A percentile compares a stretch with the other conserved stretches of the same genome.
phyloP scores from a whole-genome alignment of 2,329 filamentous ascomycete genomes.

The Furcasterigmium sp. region DNA sequence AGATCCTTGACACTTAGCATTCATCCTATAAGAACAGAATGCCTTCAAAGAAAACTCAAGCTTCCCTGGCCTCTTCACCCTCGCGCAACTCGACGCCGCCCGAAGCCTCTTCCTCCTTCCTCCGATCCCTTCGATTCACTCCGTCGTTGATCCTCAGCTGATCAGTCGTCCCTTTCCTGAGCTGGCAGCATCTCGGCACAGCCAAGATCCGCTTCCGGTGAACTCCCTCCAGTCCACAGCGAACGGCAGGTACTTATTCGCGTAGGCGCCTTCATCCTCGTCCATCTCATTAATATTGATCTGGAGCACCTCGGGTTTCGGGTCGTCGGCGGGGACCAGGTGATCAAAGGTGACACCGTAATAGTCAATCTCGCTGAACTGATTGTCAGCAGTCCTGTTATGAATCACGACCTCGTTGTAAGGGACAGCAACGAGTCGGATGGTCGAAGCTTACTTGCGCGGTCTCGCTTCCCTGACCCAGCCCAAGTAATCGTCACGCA shows the following conservation, averaged over 20 bases:
- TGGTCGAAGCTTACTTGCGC: not conserved
- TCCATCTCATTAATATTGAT: constrained; percentile 37
- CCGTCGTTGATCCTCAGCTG: constrained; percentile 22
- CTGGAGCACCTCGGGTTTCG: constrained; percentile 31
- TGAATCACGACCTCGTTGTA: not conserved
- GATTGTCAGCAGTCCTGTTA: too few species aligned
- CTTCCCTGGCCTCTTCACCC: too few species aligned
- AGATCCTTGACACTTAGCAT: too few species aligned
- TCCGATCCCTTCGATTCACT: not conserved
- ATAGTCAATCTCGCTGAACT: constrained; percentile 19
- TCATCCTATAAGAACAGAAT: too few species aligned
- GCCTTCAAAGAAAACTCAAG: too few species aligned
- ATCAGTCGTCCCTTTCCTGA: constrained; percentile 27
- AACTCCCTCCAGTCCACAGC: constrained; percentile 27
- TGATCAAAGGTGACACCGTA: constrained; percentile 37
- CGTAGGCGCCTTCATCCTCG: constrained; percentile 20
- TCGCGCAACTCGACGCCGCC: too few species aligned
- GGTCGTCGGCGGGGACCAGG: constrained; percentile 25
- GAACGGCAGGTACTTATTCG: constrained; percentile 26
- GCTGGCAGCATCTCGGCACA: constrained; percentile 33
- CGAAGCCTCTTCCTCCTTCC: not conserved
- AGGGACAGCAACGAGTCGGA: not conserved
- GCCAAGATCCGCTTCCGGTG: constrained; percentile 30
- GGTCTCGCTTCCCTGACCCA: not conserved
- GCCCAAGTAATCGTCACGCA: not conserved